A percentile compares a stretch with the other conserved stretches of the same genome.
phyloP scores from a whole-genome alignment of 441 rosid genomes.

The Pelargonium citronellum region DNA sequence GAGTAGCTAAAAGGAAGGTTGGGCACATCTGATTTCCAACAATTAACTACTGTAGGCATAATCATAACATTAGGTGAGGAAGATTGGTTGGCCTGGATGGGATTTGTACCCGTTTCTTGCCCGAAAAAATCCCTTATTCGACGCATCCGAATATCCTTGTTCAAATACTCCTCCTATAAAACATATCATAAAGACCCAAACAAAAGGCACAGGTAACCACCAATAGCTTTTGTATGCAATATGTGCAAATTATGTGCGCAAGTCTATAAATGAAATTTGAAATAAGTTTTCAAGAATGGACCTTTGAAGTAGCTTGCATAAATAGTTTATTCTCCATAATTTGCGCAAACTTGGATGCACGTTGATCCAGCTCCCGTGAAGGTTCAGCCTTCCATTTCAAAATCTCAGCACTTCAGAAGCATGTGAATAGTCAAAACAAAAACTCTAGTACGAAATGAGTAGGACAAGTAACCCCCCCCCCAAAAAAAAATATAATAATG shows the following conservation, averaged over 20 bases:
- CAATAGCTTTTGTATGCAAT: neutral
- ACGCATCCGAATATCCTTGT: slow-evolving; percentile 21
- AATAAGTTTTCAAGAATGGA: neutral
- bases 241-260: neutral
- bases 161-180: slow-evolving; percentile 28
- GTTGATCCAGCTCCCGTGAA: slow-evolving; percentile 16
- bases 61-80: slow-evolving; percentile 2
- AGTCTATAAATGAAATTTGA: neutral
- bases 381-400: slow-evolving; percentile 4
- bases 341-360: slow-evolving; percentile 14
- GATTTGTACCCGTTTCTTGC: slow-evolving; percentile 13
- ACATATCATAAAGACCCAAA: slow-evolving; percentile 1
- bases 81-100: slow-evolving; percentile 20
- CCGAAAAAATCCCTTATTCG: slow-evolving; percentile 20
- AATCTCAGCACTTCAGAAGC: slow-evolving; percentile 21
- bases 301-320: slow-evolving; percentile 25
- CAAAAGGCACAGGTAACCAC: neutral
- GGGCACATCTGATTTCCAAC: slow-evolving; percentile 13
- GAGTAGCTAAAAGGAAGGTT: slow-evolving; percentile 14
- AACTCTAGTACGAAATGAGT: neutral
- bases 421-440: neutral
- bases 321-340: slow-evolving; percentile 23
- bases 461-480: neutral
- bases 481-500: too few species aligned
- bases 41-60: slow-evolving; percentile 21